These are phyloP conservation scores for Yamadazyma songkhlaensis DNA, from an alignment of 1,139 yeast genomes.

Conservation along the genomic window DNA sequence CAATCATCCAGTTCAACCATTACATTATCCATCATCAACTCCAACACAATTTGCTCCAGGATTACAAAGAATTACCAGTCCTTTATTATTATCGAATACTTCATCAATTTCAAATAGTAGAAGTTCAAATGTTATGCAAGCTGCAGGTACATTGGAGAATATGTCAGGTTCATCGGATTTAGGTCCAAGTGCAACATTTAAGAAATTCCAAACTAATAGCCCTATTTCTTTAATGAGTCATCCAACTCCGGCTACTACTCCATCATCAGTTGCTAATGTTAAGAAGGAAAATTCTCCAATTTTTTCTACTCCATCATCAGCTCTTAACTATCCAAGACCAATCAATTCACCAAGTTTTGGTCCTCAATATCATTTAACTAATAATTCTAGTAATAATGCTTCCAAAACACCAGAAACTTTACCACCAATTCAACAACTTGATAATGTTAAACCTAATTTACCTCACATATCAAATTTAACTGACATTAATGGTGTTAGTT, in stretches of 20 bases:
- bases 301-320: slow-evolving; percentile 36
- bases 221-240: slow-evolving; percentile 28
- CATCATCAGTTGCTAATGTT: slow-evolving; percentile 4
- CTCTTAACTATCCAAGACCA: slow-evolving; percentile 25
- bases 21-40: slow-evolving; percentile 66
- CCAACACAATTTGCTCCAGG: slow-evolving; percentile 72
- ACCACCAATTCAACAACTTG: slow-evolving; percentile 36
- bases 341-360: slow-evolving; percentile 43
- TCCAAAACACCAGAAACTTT: slow-evolving; percentile 22
- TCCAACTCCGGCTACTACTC: slow-evolving; percentile 1
- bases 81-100: slow-evolving; percentile 51
- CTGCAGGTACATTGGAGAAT: slow-evolving; percentile 64
- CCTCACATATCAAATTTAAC: slow-evolving; percentile 25
- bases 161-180: slow-evolving; percentile 39
- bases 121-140: slow-evolving; percentile 27
- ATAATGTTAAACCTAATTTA: slow-evolving; percentile 19
- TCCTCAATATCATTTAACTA: slow-evolving; percentile 37
- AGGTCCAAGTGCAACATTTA: slow-evolving; percentile 46
- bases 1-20: slow-evolving; percentile 44
- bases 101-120: slow-evolving; percentile 39
- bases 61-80: slow-evolving; percentile 61
- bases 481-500: slow-evolving; percentile 5
- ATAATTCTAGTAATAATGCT: not conserved
- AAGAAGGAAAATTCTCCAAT: slow-evolving; percentile 19
- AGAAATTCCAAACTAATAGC: slow-evolving; percentile 15